Percentiles rank a stretch among this genome's conserved stretches.
These are phyloP conservation scores for Kwoniella europaea DNA, from an alignment of 768 basidiomycete species.

Conservation along the genomic window DNA sequence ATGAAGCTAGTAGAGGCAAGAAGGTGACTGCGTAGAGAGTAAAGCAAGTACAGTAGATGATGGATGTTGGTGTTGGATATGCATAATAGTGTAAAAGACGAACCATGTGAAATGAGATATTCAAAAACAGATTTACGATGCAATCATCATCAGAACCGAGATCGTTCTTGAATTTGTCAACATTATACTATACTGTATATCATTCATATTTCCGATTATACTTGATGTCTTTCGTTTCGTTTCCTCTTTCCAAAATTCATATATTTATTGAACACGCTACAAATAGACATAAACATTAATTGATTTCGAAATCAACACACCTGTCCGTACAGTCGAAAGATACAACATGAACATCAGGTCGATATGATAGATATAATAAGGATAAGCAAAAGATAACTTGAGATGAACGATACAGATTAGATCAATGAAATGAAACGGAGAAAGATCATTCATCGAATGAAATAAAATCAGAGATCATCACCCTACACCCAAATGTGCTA, in stretches of 20 bases:
- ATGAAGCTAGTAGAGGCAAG: conserved; percentile 36
- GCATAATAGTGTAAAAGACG: not conserved
- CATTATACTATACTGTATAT: too few species aligned
- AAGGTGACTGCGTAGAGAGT: conserved; percentile 13
- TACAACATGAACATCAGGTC: not conserved
- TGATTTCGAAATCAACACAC: too few species aligned
- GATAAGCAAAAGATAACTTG: not conserved
- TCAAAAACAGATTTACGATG: too few species aligned
- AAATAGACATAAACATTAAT: too few species aligned
- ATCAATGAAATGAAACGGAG: too few species aligned
- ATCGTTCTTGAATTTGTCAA: too few species aligned
- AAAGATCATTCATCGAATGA: too few species aligned
- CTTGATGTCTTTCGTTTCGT: not conserved
- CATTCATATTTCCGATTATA: not conserved
- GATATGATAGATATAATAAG: not conserved
- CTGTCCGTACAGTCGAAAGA: not conserved
- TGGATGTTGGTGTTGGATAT: not conserved
- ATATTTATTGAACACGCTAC: too few species aligned
- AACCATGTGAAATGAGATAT: not conserved
- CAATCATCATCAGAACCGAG: too few species aligned
- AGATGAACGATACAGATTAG: too few species aligned
- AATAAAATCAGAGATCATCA: too few species aligned
- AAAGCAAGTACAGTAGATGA: not conserved
- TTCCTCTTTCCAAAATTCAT: not conserved
- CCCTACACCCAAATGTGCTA: too few species aligned